phyloP scores from a whole-genome alignment of 257 asterid species.

The Cordia subcordata region DNA sequence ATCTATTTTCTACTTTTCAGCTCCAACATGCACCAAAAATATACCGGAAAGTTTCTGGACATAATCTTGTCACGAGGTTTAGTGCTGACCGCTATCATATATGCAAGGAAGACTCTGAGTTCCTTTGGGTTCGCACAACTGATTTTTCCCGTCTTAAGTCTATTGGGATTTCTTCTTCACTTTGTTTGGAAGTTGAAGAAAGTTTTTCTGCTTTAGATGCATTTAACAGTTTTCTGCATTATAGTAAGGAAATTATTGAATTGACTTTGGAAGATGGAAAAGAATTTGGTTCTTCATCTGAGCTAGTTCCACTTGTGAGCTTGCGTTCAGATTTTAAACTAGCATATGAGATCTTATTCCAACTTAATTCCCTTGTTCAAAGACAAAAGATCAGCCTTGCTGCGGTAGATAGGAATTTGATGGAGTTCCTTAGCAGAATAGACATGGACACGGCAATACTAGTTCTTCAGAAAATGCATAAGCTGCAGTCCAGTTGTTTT shows the following conservation, averaged over 20 bases:
- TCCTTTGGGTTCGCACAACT: conserved; percentile 80
- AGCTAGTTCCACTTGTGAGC: conserved; percentile 63
- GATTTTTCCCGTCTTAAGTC: conserved; percentile 71
- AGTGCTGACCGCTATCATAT: conserved; percentile 56
- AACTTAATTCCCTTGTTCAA: conserved; percentile 80
- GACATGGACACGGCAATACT: conserved; percentile 42
- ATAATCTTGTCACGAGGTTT: conserved; percentile 54
- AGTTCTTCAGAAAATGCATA: conserved; percentile 67
- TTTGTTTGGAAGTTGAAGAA: conserved; percentile 62
- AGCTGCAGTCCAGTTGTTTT: conserved; percentile 57
- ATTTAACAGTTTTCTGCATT: conserved; percentile 46
- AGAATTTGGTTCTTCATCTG: conserved; percentile 28
- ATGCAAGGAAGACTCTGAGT: conserved; percentile 74
- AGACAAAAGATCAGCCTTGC: conserved; percentile 74
- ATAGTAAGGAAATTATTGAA: conserved; percentile 31
- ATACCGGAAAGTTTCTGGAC: conserved; percentile 61
- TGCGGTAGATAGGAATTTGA: conserved; percentile 43
- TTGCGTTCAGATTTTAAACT: conserved; percentile 30
- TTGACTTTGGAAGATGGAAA: conserved; percentile 41
- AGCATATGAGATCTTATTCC: conserved; percentile 78
- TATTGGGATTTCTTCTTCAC: conserved; percentile 65
- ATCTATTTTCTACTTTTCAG: conserved; percentile 28
- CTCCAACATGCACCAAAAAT: conserved; percentile 82
- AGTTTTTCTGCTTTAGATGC: conserved; percentile 34
- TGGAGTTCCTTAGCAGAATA: conserved; percentile 44